phyloP scores from a whole-genome alignment of 2,329 filamentous ascomycete genomes.

The Eurotiales sp. region DNA sequence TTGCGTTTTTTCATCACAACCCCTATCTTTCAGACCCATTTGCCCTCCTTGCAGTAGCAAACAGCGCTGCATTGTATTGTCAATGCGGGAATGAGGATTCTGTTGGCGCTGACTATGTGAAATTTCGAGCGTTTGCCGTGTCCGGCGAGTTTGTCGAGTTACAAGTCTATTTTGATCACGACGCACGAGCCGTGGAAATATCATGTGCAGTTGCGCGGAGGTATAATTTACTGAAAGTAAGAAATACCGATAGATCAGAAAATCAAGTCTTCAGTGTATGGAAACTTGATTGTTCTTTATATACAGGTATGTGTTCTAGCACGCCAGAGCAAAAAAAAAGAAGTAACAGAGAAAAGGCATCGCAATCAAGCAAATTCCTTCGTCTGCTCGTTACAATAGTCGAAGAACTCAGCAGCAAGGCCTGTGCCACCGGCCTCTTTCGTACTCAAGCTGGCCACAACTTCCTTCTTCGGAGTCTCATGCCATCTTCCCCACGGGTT shows the following conservation, averaged over 20 bases:
- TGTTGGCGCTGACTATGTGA: neutral
- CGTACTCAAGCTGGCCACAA: neutral
- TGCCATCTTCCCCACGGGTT: conserved; percentile 19
- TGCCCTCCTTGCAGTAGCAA: too few relatives aligned
- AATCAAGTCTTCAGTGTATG: too few relatives aligned
- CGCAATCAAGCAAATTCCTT: neutral
- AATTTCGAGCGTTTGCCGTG: conserved; percentile 3
- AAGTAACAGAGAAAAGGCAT: too few relatives aligned
- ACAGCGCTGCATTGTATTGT: too few relatives aligned
- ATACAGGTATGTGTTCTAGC: too few relatives aligned
- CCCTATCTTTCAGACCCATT: neutral
- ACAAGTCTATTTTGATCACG: conserved; percentile 1
- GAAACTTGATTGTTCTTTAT: too few relatives aligned
- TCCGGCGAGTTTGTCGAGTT: neutral
- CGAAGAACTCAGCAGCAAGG: neutral
- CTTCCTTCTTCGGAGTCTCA: neutral
- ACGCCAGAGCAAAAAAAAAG: too few relatives aligned
- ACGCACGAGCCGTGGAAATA: conserved; percentile 2
- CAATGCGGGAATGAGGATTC: neutral
- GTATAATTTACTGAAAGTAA: too few relatives aligned
- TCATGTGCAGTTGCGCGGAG: neutral
- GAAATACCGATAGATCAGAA: too few relatives aligned
- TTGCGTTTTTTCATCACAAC: too few relatives aligned
- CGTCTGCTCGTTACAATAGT: neutral
- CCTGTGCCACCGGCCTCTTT: neutral